Evolutionary conservation across 495 filamentous ascomycete species (phyloP).

Genomic region (Penicillium fimorum): DNA sequence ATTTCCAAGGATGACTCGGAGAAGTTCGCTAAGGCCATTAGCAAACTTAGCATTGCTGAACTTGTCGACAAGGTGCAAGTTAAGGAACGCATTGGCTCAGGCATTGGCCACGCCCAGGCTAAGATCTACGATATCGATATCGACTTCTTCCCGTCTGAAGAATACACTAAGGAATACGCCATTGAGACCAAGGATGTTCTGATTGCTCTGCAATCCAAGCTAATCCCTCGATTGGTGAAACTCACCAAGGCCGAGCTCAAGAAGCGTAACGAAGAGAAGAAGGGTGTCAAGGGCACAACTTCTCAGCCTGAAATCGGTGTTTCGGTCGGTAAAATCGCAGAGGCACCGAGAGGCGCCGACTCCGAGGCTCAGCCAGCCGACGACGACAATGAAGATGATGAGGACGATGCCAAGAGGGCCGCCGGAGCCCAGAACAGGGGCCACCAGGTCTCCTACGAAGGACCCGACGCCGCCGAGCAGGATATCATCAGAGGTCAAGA

Average conservation of each 20-base stretch:
- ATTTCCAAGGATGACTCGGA: slow-evolving; percentile 67
- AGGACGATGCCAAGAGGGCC: slow-evolving; percentile 81
- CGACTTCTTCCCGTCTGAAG: slow-evolving; percentile 75
- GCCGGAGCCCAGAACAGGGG: slow-evolving; percentile 69
- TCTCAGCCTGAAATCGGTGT: slow-evolving; percentile 80
- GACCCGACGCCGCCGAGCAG: slow-evolving; percentile 87
- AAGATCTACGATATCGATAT: slow-evolving; percentile 84
- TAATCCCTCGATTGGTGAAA: slow-evolving; percentile 67
- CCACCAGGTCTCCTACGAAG: slow-evolving; percentile 85
- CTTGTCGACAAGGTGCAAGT: slow-evolving; percentile 81
- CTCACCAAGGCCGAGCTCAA: slow-evolving; percentile 73
- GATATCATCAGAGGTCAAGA: slow-evolving; percentile 56
- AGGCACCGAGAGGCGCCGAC: slow-evolving; percentile 50
- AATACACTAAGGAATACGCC: slow-evolving; percentile 82
- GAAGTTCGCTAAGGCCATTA: slow-evolving; percentile 88
- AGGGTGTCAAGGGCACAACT: slow-evolving; percentile 56
- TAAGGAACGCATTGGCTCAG: slow-evolving; percentile 69
- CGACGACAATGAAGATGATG: slow-evolving; percentile 72
- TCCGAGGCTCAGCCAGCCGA: slow-evolving; percentile 64
- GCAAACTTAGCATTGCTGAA: slow-evolving; percentile 80
- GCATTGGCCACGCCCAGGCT: slow-evolving; percentile 60
- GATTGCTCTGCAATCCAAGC: slow-evolving; percentile 71
- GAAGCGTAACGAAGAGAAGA: slow-evolving; percentile 66
- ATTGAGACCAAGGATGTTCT: slow-evolving; percentile 76
- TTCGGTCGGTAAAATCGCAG: slow-evolving; percentile 67